Conservation (phyloP, 106 monocot genomes). For the Alisma plantagoaquatica region DNA sequence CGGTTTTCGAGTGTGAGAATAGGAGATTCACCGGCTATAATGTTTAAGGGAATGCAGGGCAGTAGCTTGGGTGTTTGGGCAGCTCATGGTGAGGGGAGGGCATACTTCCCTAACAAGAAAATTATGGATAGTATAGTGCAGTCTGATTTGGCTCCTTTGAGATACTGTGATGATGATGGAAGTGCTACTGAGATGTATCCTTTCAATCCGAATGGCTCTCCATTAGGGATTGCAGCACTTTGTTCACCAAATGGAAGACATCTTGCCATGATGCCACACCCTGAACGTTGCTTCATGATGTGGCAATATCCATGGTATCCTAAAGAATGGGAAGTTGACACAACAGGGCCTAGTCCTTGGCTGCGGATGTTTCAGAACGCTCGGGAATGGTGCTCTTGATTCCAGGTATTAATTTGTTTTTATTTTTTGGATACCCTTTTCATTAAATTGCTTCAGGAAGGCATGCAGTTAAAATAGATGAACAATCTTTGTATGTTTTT, state of each 20-base stretch:
- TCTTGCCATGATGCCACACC: conserved; percentile 99
- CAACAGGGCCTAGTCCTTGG: conserved; percentile 85
- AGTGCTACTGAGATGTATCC: conserved; percentile 66
- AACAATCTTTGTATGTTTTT: too few species aligned
- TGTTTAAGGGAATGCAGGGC: conserved; percentile 94
- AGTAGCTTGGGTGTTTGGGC: conserved; percentile 88
- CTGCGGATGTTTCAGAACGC: conserved; percentile 94
- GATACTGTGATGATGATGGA: conserved; percentile 81
- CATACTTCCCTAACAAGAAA: conserved; percentile 59
- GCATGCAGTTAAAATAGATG: too few species aligned
- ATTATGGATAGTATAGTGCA: conserved; percentile 33
- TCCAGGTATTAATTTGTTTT: conserved; percentile 4
- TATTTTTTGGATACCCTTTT: too few species aligned
- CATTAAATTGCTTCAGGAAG: too few species aligned
- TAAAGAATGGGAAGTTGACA: conserved; percentile 60
- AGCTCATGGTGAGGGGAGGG: conserved; percentile 90
- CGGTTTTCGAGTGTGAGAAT: conserved; percentile 72
- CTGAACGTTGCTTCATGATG: conserved; percentile 98
- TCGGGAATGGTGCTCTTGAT: conserved; percentile 76
- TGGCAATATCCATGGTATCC: conserved; percentile 99
- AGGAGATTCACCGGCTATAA: conserved; percentile 64
- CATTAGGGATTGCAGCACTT: conserved; percentile 73
- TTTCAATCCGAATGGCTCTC: conserved; percentile 95
- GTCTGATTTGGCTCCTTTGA: conserved; percentile 55
- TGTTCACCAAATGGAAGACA: conserved; percentile 93